Conservation (phyloP, 345 rosid species). For the Corchorus olitorius region DNA sequence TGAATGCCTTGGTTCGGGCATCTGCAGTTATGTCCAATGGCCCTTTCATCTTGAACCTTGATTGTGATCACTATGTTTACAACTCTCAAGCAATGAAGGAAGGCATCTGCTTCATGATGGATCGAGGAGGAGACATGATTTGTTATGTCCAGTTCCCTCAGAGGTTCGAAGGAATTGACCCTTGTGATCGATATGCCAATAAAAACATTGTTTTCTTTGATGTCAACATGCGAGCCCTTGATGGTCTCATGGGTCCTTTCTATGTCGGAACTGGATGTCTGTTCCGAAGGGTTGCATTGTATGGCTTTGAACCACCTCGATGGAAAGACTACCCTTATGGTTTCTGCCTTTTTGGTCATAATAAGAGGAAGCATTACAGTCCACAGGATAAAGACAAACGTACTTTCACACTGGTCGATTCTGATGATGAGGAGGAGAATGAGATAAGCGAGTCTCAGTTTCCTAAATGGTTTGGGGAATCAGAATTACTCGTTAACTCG, state of each 20-base stretch:
- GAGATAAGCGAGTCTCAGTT: constrained; percentile 58
- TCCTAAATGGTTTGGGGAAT: constrained; percentile 88
- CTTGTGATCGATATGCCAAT: constrained; percentile 96
- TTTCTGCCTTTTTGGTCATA: constrained; percentile 67
- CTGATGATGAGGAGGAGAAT: constrained; percentile 64
- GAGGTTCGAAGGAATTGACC: constrained; percentile 97
- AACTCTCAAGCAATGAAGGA: constrained; percentile 92
- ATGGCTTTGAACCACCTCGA: constrained; percentile 92
- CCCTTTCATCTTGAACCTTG: constrained; percentile 94
- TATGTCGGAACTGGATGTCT: constrained; percentile 98
- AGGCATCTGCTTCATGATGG: constrained; percentile 99
- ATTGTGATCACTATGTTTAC: constrained; percentile 97
- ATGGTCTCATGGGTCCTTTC: constrained; percentile 97
- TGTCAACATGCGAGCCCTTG: constrained; percentile 98
- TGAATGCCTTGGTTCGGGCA: constrained; percentile 97
- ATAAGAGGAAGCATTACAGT: constrained; percentile 45
- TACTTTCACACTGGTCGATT: constrained; percentile 85
- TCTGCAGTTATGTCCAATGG: constrained; percentile 98
- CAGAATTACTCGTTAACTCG: constrained; percentile 77
- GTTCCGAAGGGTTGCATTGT: constrained; percentile 86
- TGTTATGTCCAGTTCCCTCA: constrained; percentile 98
- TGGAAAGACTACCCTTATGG: constrained; percentile 63
- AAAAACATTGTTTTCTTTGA: constrained; percentile 98
- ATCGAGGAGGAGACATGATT: constrained; percentile 90
- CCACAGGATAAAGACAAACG: constrained; percentile 58